These are phyloP conservation scores for Jasminum sambac DNA, from an alignment of 257 asterid genomes.

Conservation along the genomic window DNA sequence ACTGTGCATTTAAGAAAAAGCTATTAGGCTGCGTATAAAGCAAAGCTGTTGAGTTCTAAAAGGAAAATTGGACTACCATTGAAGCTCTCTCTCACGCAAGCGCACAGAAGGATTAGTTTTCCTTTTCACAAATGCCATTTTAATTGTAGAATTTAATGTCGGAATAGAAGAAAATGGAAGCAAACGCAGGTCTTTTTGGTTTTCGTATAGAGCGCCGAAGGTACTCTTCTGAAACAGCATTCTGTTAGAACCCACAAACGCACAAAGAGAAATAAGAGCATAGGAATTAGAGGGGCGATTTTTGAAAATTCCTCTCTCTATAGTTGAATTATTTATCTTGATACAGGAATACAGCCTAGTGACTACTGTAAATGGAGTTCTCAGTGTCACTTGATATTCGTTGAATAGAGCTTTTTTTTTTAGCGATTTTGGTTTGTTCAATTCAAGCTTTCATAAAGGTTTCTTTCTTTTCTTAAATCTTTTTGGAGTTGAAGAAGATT, in stretches of 20 bases:
- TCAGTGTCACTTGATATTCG: slow-evolving; percentile 58
- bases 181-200: slow-evolving; percentile 33
- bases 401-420: slow-evolving; percentile 25
- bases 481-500: slow-evolving; percentile 22
- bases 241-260: slow-evolving; percentile 38
- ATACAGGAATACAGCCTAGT: background rate
- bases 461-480: background rate
- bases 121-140: slow-evolving; percentile 11
- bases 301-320: slow-evolving; percentile 1
- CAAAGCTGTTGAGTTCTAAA: slow-evolving; percentile 28
- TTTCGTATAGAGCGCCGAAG: slow-evolving; percentile 49
- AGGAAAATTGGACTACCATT: slow-evolving; percentile 16
- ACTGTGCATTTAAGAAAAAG: slow-evolving; percentile 37
- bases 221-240: slow-evolving; percentile 70
- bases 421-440: slow-evolving; percentile 11
- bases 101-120: background rate
- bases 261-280: background rate
- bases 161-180: slow-evolving; percentile 44
- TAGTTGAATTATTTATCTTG: slow-evolving; percentile 22
- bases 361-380: slow-evolving; percentile 34
- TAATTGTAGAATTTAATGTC: background rate
- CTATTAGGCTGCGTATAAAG: slow-evolving; percentile 27
- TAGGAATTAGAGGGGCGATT: background rate
- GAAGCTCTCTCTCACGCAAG: slow-evolving; percentile 1
- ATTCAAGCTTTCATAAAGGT: background rate